Evolutionary conservation across 805 yeast genomes (phyloP), one percentile per base, ranked within the genome.

Genomic region (Candida khao-thaluensis): DNA sequence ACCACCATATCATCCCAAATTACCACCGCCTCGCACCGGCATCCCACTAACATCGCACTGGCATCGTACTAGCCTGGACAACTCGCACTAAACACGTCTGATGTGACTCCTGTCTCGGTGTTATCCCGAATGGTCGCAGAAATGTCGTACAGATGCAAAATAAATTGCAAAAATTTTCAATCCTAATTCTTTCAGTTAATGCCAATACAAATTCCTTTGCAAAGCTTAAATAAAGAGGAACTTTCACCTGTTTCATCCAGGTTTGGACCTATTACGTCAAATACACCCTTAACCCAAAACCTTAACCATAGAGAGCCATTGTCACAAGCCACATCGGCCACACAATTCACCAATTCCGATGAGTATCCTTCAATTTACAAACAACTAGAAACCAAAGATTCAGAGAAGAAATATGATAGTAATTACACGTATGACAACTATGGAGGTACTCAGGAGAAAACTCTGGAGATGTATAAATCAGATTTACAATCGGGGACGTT

Each of bases 401-500:
- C n/a, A 17, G 32, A 27, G 9, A 17, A 3, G 4, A 11, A 17
- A 9, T 10, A 29, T 17, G 32, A 15, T 29, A 9, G 15, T 17
- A 17, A 17, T 6, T 10, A 29, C 15, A 17, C 32, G 23, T 29
- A 29, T n/a, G 23, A 29, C 5, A 15, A 29, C 15, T 29, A 29
- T 29, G 32, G 32, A 14, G 23, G 32, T 11, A 29, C 32, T 29
- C 14, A 29, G 11, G 32, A 29, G 30, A 28, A 28, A 29, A 17
- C 32, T 29, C 9, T 29, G 32, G 32, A 29, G 23, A 53, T 54
- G 59, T 54, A 48, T 38, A 46, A 47, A 1, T 41, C 48, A 5
- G 57, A 53, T 30, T 32, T 45, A 12, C 46, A 59, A 29, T 54
- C 59, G 7, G 38, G 36, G 35, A 12, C 29, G 21, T 57, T 60